Base-by-base conservation (phyloP, 2,329 filamentous ascomycete species). In the Didymella lethalis region DNA sequence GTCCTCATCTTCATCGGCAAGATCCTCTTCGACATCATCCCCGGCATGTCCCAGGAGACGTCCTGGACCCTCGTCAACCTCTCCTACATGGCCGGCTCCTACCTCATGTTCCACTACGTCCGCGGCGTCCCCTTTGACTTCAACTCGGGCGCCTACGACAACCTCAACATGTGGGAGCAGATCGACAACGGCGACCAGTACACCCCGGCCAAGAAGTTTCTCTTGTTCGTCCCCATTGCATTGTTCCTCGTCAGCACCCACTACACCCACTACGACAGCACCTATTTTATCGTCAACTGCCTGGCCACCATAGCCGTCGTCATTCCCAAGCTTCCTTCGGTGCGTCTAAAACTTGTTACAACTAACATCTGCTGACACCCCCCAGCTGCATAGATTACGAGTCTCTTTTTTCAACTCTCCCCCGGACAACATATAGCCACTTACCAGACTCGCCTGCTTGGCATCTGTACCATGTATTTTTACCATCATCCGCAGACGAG, bases 91-190 rank as follows among this genome's bases (percentile, higher is more conserved):
- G 91, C 95, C 74, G 93, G 93, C 73, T 97, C 94, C 41, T 99
- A 98, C 79, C 87, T 99, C 79, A 99, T 99, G 95, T 99, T 99
- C 81, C 95, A 99, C 81, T 97, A 92, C 84, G 95, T 99, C 69
- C 92, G 94, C 75, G 95, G 95, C 69, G 92, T 98, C 46, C 95
- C 95, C 6, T 99, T 99, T 76, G 95, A 99, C 79, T 99, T 99
- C 85, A 99, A 99, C 77, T 90, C 92, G 56, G 95, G 95, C 59
- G 95, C 95, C 69, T 99, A 98, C 79, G 95, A 99, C 84, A 98
- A 99, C 79, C 85, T 99, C 75, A 99, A 98, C 82, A 98, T 99
- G 95, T 99, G 95, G 95, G 95, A 99, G 83, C 95, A 99, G 82
- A 99, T 99, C 78, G 95, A 99, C 83, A 96, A 98, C 73, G 95